Conservation (phyloP, 2,329 filamentous ascomycete genomes). For the Cordyceps farinosa region DNA sequence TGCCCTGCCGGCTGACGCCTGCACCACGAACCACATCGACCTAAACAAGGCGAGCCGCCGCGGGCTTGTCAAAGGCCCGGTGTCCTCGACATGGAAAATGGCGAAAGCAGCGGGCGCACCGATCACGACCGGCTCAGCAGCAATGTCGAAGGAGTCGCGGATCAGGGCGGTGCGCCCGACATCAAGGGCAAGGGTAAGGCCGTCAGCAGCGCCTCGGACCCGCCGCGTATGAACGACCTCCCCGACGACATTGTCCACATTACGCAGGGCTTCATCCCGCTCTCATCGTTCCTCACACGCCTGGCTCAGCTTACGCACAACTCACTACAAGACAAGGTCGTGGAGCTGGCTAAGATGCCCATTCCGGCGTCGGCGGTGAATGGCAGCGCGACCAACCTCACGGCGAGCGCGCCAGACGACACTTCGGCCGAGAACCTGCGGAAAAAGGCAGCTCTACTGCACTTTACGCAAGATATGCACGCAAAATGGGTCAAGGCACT, state of each 20-base stretch:
- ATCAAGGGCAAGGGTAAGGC: conserved; percentile 30
- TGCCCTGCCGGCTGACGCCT: conserved; percentile 5
- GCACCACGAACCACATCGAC: conserved; percentile 5
- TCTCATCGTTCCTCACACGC: conserved; percentile 71
- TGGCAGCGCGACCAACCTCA: conserved; percentile 43
- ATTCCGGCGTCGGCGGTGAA: conserved; percentile 50
- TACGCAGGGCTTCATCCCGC: conserved; percentile 69
- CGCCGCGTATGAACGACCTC: conserved; percentile 51
- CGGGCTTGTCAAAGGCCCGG: conserved; percentile 44
- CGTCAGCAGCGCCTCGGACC: conserved; percentile 25
- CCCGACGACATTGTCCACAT: conserved; percentile 67
- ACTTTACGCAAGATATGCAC: conserved; percentile 76
- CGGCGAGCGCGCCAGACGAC: conserved; percentile 45
- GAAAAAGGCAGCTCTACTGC: conserved; percentile 72
- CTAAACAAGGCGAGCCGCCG: neutral
- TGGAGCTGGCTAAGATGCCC: conserved; percentile 66
- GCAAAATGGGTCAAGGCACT: conserved; percentile 90
- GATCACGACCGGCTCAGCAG: conserved; percentile 51
- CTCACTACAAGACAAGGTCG: conserved; percentile 66
- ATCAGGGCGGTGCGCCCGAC: conserved; percentile 30
- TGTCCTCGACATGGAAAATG: conserved; percentile 53
- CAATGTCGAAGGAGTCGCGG: conserved; percentile 41
- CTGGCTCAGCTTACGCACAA: conserved; percentile 82
- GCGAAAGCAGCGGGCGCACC: conserved; percentile 50
- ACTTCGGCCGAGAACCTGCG: conserved; percentile 61